Evolutionary conservation across 306 rosid species (phyloP).

Genomic region (Quercus engelmannii): DNA sequence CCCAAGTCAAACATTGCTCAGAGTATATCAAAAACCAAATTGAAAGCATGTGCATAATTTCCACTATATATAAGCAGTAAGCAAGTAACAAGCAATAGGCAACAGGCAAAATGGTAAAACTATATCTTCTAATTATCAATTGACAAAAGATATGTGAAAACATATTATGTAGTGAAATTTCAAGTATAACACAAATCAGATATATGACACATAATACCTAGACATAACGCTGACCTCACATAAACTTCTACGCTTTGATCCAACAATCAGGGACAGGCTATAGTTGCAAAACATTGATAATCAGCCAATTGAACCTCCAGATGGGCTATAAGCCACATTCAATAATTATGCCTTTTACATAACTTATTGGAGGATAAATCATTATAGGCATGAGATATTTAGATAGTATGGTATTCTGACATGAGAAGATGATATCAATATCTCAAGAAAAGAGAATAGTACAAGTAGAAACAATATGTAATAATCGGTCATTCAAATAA

Average conservation of each 20-base stretch:
- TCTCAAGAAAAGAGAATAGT: not conserved
- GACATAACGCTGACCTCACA: not conserved
- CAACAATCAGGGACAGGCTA: not conserved
- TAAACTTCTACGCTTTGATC: not conserved
- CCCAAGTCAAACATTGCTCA: not conserved
- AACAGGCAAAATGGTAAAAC: not conserved
- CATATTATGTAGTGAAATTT: not conserved
- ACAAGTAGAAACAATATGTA: not conserved
- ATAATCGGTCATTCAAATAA: not conserved
- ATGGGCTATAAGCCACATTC: not conserved
- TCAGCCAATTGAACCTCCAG: not conserved
- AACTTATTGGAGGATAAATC: not conserved
- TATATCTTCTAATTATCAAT: not conserved
- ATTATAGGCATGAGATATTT: not conserved
- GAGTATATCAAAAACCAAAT: not conserved
- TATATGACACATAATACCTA: not conserved
- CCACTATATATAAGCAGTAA: not conserved
- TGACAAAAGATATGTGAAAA: not conserved
- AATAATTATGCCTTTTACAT: not conserved
- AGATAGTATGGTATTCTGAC: not conserved
- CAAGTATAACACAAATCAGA: not conserved
- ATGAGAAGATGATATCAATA: not conserved
- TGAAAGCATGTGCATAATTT: not conserved
- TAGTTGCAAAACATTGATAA: not conserved
- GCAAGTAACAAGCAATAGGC: not conserved